Base-by-base conservation (phyloP, 2,329 filamentous ascomycete genomes). In the Elsinoe arachidis region DNA sequence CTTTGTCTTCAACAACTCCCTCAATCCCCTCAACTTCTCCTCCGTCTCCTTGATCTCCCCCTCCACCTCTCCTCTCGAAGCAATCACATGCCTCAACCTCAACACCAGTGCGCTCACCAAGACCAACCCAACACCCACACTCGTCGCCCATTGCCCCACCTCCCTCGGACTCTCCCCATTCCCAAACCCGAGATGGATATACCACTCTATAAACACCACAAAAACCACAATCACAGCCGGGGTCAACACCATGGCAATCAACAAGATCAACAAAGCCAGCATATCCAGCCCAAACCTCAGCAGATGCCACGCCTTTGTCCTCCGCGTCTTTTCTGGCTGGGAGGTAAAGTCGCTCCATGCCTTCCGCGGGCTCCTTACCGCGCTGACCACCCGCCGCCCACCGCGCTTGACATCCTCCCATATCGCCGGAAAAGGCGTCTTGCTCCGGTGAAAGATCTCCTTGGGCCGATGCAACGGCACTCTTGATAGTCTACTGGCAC, bases 81-180 rank as follows among this genome's bases (percentile, higher is more conserved):
- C 49, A 14, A 53, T 23, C n/a, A 14, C 14, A 15, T 53, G 26
- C 19, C 33, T 38, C 49, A 53, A 21, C 34, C 33, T 38, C 49
- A 53, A 39, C 49, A 53, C 49, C 33, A 53, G 49, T 14, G 49
- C 49, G n/a, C 26, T 37, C 14, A 53, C 49, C 33, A 53, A 26
- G 3, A 53, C 34, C 33, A 53, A 19, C 5, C 49, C 49, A 3
- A 53, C 49, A 12, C 49, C 49, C 19, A 53, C 49, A 17, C 49
- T 53, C 15, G 49, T 53, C 33, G 49, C 49, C 49, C 49, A 53
- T n/a, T 53, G 49, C 19, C 49, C 49, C 17, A 53, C 49, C 34
- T 53, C 49, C 19, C 17, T 37, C 5, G 49, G 49, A 15, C 26
- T 35, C 17, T 53, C 49, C n/a, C 49, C 49, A 9, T 21, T 35